Percentiles rank a stretch among this genome's conserved stretches.
These are phyloP conservation scores for Glycine latifolia DNA, from an alignment of 306 rosid genomes.

Conservation along the genomic window DNA sequence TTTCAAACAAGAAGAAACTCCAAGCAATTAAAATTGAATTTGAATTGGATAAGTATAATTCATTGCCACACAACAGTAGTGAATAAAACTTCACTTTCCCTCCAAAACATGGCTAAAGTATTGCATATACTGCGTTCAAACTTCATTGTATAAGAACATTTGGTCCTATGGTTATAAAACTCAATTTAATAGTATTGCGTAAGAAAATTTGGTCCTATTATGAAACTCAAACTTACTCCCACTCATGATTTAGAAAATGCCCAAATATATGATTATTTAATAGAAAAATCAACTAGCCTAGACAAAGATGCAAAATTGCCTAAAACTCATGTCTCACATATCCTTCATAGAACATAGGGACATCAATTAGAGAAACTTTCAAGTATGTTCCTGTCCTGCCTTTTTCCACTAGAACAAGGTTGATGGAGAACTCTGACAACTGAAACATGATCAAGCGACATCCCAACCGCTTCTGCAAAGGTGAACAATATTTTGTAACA, in stretches of 20 bases:
- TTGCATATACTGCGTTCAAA: conserved; percentile 17
- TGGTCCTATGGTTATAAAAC: conserved; percentile 3
- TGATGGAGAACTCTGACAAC: conserved; percentile 85
- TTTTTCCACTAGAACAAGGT: conserved; percentile 78
- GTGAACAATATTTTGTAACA: conserved; percentile 36
- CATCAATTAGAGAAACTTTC: conserved; percentile 49
- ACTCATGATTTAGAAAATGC: conserved; percentile 21
- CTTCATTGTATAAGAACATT: conserved; percentile 3
- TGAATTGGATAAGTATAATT: not conserved
- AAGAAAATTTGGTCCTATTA: not conserved
- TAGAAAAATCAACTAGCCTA: conserved; percentile 33
- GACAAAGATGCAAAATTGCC: conserved; percentile 40
- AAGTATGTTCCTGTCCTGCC: conserved; percentile 61
- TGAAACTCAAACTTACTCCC: conserved; percentile 17
- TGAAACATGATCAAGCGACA: conserved; percentile 75
- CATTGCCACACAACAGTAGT: not conserved
- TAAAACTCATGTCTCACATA: conserved; percentile 36
- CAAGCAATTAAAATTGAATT: conserved; percentile 13
- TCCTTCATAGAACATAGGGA: conserved; percentile 38
- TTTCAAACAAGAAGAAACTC: not conserved
- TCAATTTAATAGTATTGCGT: too few species aligned
- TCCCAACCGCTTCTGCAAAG: conserved; percentile 78
- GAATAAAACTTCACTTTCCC: not conserved
- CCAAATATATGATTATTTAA: conserved; percentile 19
- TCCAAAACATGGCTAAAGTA: conserved; percentile 13